Conservation (phyloP, 176 grass and related monocot genomes). For the Carex parvula region DNA sequence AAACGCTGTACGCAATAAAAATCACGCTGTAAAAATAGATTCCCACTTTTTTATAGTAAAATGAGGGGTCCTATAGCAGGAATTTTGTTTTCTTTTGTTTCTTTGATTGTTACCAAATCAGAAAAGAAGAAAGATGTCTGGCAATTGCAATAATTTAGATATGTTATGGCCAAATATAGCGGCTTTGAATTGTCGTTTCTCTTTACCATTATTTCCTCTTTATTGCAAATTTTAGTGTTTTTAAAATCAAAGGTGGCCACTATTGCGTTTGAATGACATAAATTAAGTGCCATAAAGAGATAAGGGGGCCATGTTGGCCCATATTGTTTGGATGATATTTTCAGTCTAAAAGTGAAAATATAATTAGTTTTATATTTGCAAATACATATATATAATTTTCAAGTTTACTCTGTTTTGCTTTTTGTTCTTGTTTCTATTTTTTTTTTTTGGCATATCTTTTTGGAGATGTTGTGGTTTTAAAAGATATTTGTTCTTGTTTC, state of each 20-base stretch:
- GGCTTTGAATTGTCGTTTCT: background rate
- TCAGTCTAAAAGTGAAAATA: background rate
- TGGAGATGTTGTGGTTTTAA: no score
- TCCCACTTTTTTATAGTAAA: background rate
- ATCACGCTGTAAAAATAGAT: no score
- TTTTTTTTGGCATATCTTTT: no score
- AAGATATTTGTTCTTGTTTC: no score
- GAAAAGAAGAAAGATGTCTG: slow-evolving; percentile 1
- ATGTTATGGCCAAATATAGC: background rate
- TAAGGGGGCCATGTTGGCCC: background rate
- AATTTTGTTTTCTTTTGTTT: background rate
- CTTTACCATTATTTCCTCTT: background rate
- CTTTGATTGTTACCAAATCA: background rate
- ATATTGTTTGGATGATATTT: background rate
- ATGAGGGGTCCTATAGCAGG: background rate
- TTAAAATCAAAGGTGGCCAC: background rate
- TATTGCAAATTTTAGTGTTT: background rate
- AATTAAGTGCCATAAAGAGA: background rate
- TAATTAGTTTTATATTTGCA: no score
- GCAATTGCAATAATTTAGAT: background rate
- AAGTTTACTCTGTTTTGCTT: no score
- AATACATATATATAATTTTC: no score
- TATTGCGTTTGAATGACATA: background rate
- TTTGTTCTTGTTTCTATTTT: no score
- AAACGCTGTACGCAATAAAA: no score